Evolutionary conservation across 192 early-diverging fungal genomes (phyloP), one percentile per base, ranked within the genome.

Genomic region (Rhizophagus prolifer): DNA sequence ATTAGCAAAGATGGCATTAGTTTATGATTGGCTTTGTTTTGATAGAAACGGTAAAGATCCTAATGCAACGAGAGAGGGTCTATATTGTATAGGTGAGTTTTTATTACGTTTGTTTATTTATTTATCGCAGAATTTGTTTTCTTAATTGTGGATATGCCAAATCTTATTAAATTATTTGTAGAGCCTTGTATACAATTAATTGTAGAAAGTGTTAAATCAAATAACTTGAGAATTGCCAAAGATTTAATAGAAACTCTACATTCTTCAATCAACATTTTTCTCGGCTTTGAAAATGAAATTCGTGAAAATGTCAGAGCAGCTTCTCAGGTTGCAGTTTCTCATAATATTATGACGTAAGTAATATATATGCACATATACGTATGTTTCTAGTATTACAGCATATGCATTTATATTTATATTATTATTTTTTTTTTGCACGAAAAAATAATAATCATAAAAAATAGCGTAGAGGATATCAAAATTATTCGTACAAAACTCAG

Each of bases 11-110:
- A n/a, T 6, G 25, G 68, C 68, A 5, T 28, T 70, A 28, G 25
- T 47, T n/a, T 70, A 36, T 21, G 68, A 70, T 50, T 70, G 68
- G 38, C 6, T 70, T 14, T 70, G 41, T 70, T 70, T 70, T 50
- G 44, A 70, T 9, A 70, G 68, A 28, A 70, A 25, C 2, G 14
- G 25, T 12, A 25, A 6, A 47, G n/a, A 44, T 14, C 68, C 9
- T 25, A 70, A 25, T 14, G 10, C 16, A 26, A 70, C 25, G 25
- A 26, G 13, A 23, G 68, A 70, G 5, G 21, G 44, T 30, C 2
- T 47, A 47, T 47, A 26, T 47, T 47, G 44, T 70, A 70, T 70
- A 21, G 68, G 68, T 70, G 50, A 70, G 10, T 47, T 12, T 41
- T 44, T 44, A 12, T 44, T 46, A 50, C 19, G 2, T 28, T 25